A percentile compares a stretch with the other conserved stretches of the same genome.
Conservation (phyloP, 352 stramenopile genomes). For the Globisporangium viniferum region DNA sequence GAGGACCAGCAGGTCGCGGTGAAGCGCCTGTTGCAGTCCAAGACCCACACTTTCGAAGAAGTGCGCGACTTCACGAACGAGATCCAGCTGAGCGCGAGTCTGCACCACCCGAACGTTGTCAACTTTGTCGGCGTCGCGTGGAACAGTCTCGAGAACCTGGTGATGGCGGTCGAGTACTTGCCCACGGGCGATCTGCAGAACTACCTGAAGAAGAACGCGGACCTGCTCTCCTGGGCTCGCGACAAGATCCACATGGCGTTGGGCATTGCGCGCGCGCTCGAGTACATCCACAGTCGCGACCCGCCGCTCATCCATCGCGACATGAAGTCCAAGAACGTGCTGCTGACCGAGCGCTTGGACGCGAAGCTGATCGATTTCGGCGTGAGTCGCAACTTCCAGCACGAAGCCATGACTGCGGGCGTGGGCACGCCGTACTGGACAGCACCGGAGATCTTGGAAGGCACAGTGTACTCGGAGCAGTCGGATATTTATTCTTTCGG, state of each 20-base stretch:
- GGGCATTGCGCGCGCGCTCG: constrained; percentile 37
- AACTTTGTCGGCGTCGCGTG: constrained; percentile 48
- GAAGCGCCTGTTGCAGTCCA: constrained; percentile 45
- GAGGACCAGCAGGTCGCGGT: constrained; percentile 37
- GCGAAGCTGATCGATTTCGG: constrained; percentile 62
- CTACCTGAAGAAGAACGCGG: constrained; percentile 25
- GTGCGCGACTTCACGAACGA: constrained; percentile 39
- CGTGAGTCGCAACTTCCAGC: constrained; percentile 30
- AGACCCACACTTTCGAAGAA: constrained; percentile 26
- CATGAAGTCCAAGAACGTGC: constrained; percentile 52
- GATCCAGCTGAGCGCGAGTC: constrained; percentile 35
- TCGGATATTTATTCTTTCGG: constrained; percentile 33
- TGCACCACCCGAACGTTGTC: constrained; percentile 51
- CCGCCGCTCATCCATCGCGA: constrained; percentile 57
- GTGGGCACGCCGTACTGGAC: constrained; percentile 22
- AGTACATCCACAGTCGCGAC: constrained; percentile 41
- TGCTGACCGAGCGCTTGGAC: constrained; percentile 38
- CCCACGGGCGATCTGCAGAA: constrained; percentile 39
- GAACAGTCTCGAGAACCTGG: constrained; percentile 50
- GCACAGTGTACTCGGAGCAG: constrained; percentile 28
- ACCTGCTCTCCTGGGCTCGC: constrained; percentile 18
- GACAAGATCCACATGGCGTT: constrained; percentile 42
- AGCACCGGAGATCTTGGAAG: constrained; percentile 24
- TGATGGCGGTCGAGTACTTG: constrained; percentile 53
- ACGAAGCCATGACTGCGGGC: constrained; percentile 19